Base-by-base conservation (phyloP, 2,329 filamentous ascomycete genomes). In the Chalara sp. region DNA sequence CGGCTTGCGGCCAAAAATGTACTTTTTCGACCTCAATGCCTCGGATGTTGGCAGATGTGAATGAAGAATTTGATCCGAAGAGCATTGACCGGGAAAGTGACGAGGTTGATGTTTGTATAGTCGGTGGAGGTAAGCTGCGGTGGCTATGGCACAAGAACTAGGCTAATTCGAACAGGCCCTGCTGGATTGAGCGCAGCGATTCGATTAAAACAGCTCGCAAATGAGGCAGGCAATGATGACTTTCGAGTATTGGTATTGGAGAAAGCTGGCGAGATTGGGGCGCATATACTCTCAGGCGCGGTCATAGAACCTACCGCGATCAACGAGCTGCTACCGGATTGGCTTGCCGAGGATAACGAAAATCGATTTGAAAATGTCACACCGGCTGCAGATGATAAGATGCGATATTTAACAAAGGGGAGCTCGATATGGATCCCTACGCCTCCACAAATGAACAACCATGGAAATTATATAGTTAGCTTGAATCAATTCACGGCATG, bases 391-490 rank as follows among this genome's bases (percentile, higher is more conserved):
- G 74, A 74, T 46, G 93, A 99, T 64, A 85, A 83, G 70, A 96
- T 99, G 92, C 85, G 89, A 60, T 96, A 96, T 70, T 78, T 99
- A 54, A 97, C 92, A 44, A 87, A 91, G 72, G 86, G 76, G 49
- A 75, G 76, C 55, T 75, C 90, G 0, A 81, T 95, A 51, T 89
- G 89, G 5, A 75, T 97, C 48, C 93, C 92, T 1, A 83, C 85
- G 10, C 93, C 93, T 43, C 93, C 93, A 32, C 93, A 97, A 73
- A 99, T 99, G 93, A 83, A 91, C 74, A 99, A 99, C 68, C 81
- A 95, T 63, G 93, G 93, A 59, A 99, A 99, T 72, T 97, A 95
- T 69, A 99, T 99, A 59, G 83, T 99, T 64, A 95, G 89, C 65
- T 72, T 99, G 63, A 97, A 95, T 69, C 89, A 97, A 69, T 86